A percentile compares a stretch with the other conserved stretches of the same genome.
Evolutionary conservation across 768 basidiomycete genomes (phyloP).

Genomic region (Auriscalpium vulgare): DNA sequence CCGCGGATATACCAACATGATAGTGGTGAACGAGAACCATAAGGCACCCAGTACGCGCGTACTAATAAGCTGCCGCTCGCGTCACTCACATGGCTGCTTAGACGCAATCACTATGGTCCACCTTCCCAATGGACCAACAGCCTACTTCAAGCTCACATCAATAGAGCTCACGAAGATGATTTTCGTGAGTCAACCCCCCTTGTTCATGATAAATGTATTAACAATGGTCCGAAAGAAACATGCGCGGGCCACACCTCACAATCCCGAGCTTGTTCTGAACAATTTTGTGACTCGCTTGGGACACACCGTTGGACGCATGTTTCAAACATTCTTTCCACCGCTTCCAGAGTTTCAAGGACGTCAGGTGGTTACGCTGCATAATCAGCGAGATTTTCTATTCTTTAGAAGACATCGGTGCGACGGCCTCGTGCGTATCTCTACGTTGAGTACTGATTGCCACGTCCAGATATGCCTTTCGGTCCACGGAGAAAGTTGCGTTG

Average conservation of each 20-base stretch:
- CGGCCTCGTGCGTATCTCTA: too few species aligned
- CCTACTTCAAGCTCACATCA: slow-evolving; percentile 91
- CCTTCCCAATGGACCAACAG: slow-evolving; percentile 87
- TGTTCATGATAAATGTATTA: background rate
- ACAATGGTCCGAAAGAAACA: slow-evolving; percentile 52
- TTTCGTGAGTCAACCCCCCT: slow-evolving; percentile 42
- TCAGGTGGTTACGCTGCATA: slow-evolving; percentile 95
- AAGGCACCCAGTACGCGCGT: slow-evolving; percentile 80
- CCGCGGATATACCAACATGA: slow-evolving; percentile 79
- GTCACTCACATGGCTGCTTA: slow-evolving; percentile 25
- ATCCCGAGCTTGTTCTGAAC: slow-evolving; percentile 93
- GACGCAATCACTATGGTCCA: slow-evolving; percentile 91
- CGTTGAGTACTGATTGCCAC: slow-evolving; percentile 7
- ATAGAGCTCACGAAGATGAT: slow-evolving; percentile 82
- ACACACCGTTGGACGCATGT: slow-evolving; percentile 88
- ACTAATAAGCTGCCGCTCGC: background rate
- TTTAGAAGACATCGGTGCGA: slow-evolving; percentile 88
- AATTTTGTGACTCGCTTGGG: slow-evolving; percentile 92
- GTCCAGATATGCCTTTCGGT: slow-evolving; percentile 82
- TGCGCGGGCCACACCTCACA: slow-evolving; percentile 85
- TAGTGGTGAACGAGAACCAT: slow-evolving; percentile 94
- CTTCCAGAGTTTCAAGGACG: slow-evolving; percentile 92
- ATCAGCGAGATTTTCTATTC: slow-evolving; percentile 96
- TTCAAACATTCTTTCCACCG: slow-evolving; percentile 94
- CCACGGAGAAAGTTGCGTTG: slow-evolving; percentile 81